Conservation (phyloP, 805 yeast genomes). For the Yarrowia deformans region DNA sequence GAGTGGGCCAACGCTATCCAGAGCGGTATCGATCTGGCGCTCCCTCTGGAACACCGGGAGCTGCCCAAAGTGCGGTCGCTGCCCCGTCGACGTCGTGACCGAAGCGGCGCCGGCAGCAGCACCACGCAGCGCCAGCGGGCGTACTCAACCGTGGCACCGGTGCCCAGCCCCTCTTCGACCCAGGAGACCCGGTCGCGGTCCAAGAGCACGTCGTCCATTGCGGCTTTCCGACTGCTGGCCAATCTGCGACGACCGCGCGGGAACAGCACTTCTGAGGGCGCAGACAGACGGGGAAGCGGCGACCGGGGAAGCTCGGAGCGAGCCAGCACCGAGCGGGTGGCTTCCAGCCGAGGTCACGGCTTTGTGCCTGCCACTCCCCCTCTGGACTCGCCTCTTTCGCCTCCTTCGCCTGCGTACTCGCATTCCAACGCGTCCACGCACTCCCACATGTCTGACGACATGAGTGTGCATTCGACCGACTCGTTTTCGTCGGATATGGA, state of each 20-base stretch:
- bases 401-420: slow-evolving; percentile 22
- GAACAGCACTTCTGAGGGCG: slow-evolving; percentile 9
- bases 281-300: background rate
- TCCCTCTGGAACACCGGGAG: slow-evolving; percentile 75
- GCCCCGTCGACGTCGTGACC: slow-evolving; percentile 61
- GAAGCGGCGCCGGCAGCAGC: background rate
- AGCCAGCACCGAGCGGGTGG: background rate
- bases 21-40: slow-evolving; percentile 78
- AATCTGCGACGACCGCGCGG: slow-evolving; percentile 28
- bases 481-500: slow-evolving; percentile 34
- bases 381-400: slow-evolving; percentile 7
- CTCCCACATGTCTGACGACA: slow-evolving; percentile 10
- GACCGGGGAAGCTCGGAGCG: background rate
- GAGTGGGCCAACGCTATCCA: slow-evolving; percentile 78
- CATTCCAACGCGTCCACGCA: slow-evolving; percentile 23
- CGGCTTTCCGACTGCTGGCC: slow-evolving; percentile 24
- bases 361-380: slow-evolving; percentile 13
- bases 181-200: slow-evolving; percentile 34
- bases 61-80: slow-evolving; percentile 81
- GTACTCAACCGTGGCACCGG: slow-evolving; percentile 23
- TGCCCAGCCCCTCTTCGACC: background rate
- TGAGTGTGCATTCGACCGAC: slow-evolving; percentile 26
- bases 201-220: slow-evolving; percentile 25
- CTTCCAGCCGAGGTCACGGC: background rate
- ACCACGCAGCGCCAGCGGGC: slow-evolving; percentile 20